These are phyloP conservation scores for Cystobasidium tubakii DNA, from an alignment of 768 basidiomycete genomes.

Conservation along the genomic window DNA sequence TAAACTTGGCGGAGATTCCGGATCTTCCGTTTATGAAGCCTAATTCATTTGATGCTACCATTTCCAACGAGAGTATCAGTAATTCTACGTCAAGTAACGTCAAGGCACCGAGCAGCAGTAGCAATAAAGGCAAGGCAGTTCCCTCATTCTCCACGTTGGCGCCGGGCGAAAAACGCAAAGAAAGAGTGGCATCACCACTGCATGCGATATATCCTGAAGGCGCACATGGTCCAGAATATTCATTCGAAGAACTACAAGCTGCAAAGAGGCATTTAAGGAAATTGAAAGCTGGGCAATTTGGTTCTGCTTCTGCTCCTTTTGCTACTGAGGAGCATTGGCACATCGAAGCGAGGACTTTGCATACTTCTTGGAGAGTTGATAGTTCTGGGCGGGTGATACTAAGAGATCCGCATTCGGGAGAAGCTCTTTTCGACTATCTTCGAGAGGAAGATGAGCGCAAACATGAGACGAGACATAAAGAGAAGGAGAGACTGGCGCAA, in stretches of 20 bases:
- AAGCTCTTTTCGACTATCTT: slow-evolving; percentile 26
- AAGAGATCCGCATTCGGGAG: slow-evolving; percentile 19
- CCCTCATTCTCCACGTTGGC: slow-evolving; percentile 6
- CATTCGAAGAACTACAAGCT: slow-evolving; percentile 64
- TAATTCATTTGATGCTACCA: not conserved
- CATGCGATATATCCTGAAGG: slow-evolving; percentile 63
- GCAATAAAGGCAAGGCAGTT: not conserved
- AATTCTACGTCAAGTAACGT: not conserved
- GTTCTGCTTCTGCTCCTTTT: not conserved
- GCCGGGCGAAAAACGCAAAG: slow-evolving; percentile 16
- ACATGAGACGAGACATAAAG: slow-evolving; percentile 28
- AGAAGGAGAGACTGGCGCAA: not conserved
- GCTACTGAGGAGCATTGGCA: not conserved
- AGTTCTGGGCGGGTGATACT: slow-evolving; percentile 19
- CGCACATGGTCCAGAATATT: slow-evolving; percentile 58
- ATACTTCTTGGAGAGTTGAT: slow-evolving; percentile 5
- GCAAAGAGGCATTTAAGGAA: not conserved
- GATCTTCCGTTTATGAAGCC: slow-evolving; percentile 5
- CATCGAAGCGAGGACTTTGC: not conserved
- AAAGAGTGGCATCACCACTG: slow-evolving; percentile 40
- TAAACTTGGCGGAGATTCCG: slow-evolving; percentile 44
- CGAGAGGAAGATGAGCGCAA: slow-evolving; percentile 3
- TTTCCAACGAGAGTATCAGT: not conserved
- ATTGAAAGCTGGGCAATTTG: not conserved
- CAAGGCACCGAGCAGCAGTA: not conserved